Evolutionary conservation across 2,329 filamentous ascomycete species (phyloP), one percentile per base, ranked within the genome.

Genomic region (Sarocladium brachiariae): DNA sequence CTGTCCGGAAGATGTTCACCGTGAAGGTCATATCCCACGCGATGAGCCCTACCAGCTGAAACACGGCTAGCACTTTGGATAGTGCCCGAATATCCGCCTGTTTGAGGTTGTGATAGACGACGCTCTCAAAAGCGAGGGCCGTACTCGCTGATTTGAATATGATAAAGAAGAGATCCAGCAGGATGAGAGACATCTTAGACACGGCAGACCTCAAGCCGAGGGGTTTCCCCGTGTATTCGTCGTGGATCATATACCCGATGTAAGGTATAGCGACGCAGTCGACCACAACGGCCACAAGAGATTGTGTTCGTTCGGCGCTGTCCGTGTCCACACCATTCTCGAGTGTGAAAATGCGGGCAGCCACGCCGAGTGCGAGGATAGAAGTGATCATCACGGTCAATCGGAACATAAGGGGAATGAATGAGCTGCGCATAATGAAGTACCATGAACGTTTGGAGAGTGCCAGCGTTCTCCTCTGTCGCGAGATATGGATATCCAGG

Each of bases 91-190:
- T 66, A 43, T 66, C 53, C 14, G 54, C 56, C 39, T 65, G 58
- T 21, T 61, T 60, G 9, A 66, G 56, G 49, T 70, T 67, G 61
- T 76, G 67, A 62, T 79, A 75, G 65, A 89, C 84, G 50, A 96
- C 72, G 8, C 89, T 86, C 63, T 89, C 87, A 64, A 96, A 96
- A 2, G 92, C 91, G 56, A 99, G 73, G 35, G 89, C 87, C 23
- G 95, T 79, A 69, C 96, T 97, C 49, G 91, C 90, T 3, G 91
- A 90, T 66, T 96, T 92, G 71, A 99, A 96, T 37, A 97, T 91
- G 61, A 99, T 96, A 65, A 99, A 99, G 61, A 96, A 84, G 3
- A 99, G 76, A 68, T 99, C 93, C 52, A 96, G 79, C 50, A 99
- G 81, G 53, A 97, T 87, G 47, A 99, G 80, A 13, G 87, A 83